A percentile compares a stretch with the other conserved stretches of the same genome.
Conservation (phyloP, 2,329 filamentous ascomycete species). For the Diatrype stigma region DNA sequence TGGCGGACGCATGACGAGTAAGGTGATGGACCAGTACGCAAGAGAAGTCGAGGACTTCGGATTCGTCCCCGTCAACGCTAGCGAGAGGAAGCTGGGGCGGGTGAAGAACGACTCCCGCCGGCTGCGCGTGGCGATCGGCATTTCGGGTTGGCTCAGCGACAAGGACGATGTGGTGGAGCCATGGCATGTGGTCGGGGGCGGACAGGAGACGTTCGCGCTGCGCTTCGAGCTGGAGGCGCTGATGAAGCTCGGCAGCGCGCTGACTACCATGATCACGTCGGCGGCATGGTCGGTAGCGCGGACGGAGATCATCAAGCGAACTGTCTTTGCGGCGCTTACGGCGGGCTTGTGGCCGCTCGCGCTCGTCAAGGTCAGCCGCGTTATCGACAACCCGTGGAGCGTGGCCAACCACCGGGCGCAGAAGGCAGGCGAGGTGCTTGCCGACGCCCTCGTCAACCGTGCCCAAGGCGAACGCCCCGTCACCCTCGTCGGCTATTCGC, state of each 20-base stretch:
- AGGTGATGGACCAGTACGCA: constrained; percentile 83
- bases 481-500: constrained; percentile 75
- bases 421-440: constrained; percentile 66
- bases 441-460: constrained; percentile 77
- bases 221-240: constrained; percentile 79
- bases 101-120: constrained; percentile 52
- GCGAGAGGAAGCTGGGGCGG: constrained; percentile 42
- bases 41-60: constrained; percentile 86
- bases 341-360: constrained; percentile 59
- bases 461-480: constrained; percentile 81
- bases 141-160: constrained; percentile 77
- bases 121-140: constrained; percentile 73
- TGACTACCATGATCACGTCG: constrained; percentile 74
- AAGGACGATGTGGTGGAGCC: constrained; percentile 68
- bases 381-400: constrained; percentile 80
- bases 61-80: constrained; percentile 68
- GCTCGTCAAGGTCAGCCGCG: constrained; percentile 62
- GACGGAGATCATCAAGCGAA: constrained; percentile 44
- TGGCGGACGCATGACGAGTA: constrained; percentile 73
- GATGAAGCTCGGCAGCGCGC: constrained; percentile 71
- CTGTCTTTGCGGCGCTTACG: constrained; percentile 52
- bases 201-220: constrained; percentile 75
- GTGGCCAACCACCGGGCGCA: constrained; percentile 74
- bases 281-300: constrained; percentile 75
- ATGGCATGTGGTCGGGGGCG: constrained; percentile 68